These are phyloP conservation scores for Solanum chmielewskii DNA, from an alignment of 257 asterid species.

Conservation along the genomic window DNA sequence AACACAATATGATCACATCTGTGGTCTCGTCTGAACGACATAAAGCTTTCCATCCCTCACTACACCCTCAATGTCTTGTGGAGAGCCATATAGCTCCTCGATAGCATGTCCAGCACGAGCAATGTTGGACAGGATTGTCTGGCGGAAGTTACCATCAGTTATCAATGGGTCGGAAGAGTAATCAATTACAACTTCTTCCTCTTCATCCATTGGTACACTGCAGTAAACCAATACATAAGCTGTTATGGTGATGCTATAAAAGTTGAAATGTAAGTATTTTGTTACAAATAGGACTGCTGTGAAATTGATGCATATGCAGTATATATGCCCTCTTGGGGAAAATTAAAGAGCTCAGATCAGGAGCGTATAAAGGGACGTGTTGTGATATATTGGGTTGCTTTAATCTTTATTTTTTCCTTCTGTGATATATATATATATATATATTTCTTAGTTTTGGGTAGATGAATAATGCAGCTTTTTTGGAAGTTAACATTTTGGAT, in stretches of 20 bases:
- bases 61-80: conserved; percentile 95
- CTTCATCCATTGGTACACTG: conserved; percentile 98
- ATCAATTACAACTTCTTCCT: conserved; percentile 67
- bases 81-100: conserved; percentile 75
- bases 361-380: background rate
- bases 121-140: conserved; percentile 53
- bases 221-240: conserved; percentile 2
- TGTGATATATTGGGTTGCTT: background rate
- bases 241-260: background rate
- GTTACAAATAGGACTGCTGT: background rate
- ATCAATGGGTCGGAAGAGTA: conserved; percentile 71
- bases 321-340: background rate
- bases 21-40: conserved; percentile 98
- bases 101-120: conserved; percentile 83
- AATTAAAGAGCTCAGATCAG: background rate
- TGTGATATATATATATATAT: background rate
- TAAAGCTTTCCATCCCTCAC: conserved; percentile 81
- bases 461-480: too few species aligned
- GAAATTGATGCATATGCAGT: background rate
- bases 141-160: conserved; percentile 51
- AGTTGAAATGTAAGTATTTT: background rate
- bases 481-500: too few species aligned
- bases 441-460: too few species aligned
- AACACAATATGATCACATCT: conserved; percentile 35
- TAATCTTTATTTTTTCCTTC: background rate